Evolutionary conservation across 306 rosid genomes (phyloP), one percentile per base, ranked within the genome.

Genomic region (Acacia crassicarpa): DNA sequence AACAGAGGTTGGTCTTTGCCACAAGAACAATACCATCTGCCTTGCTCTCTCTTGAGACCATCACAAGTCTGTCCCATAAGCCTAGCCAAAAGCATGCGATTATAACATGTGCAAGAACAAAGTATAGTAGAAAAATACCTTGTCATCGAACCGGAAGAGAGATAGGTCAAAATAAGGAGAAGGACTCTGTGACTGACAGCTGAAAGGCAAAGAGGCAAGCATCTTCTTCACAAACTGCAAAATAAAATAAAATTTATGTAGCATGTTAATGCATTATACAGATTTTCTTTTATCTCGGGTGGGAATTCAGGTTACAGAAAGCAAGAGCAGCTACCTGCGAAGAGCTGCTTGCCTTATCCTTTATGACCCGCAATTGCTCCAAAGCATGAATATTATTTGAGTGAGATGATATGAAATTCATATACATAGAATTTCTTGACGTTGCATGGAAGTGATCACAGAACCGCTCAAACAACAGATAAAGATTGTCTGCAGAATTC

Each of bases 91-190:
- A 44, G 43, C 59, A 81, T 22, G 45, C n/a, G 44, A 12, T 41
- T 45, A 35, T 76, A 48, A 35, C 69, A 48, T 12, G 45, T 27
- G 22, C 23, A 23, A 23, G 80, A 59, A 80, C 33, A 32, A 65
- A 74, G 65, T 63, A 10, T 43, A 74, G 76, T 53, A 13, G 59
- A 46, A 45, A 71, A 58, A 74, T 84, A 95, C 99, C 99, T 95
- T 95, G 81, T 95, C 99, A 83, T 95, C 99, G 75, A 86, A 95
- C 76, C 98, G 94, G 83, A 87, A 95, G 66, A 95, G 96, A 53
- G 97, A 91, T 79, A 88, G 97, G 83, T 95, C 99, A 84, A 95
- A 95, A 84, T 95, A 95, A 12, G 99, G 99, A 74, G 99, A 95
- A 78, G 99, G 99, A 86, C 98, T 93, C 91, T 87, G 94, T 12